phyloP scores from a whole-genome alignment of 2,329 filamentous ascomycete species.

The Ophiostoma pallidulum region DNA sequence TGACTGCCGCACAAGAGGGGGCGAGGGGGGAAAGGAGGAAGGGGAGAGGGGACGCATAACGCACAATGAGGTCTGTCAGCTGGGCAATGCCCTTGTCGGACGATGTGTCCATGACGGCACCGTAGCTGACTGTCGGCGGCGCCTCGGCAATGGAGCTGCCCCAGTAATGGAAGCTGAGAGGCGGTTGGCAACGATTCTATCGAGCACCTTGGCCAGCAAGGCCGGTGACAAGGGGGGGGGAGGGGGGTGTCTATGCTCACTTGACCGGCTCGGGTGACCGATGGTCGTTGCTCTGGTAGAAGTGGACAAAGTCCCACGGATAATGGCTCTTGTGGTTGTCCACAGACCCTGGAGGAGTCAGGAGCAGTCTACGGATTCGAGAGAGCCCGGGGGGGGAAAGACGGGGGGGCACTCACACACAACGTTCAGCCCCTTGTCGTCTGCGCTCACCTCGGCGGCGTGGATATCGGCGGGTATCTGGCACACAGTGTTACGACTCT shows the following conservation, averaged over 20 bases:
- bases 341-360: conserved; percentile 44
- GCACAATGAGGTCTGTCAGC: conserved; percentile 52
- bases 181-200: neutral
- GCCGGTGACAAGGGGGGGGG: no score
- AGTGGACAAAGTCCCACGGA: conserved; percentile 50
- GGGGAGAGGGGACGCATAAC: neutral
- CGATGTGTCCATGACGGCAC: conserved; percentile 45
- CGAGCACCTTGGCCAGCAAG: no score
- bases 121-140: conserved; percentile 52
- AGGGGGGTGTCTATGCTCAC: no score
- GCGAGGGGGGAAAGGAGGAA: no score
- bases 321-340: conserved; percentile 63
- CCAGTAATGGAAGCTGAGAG: conserved; percentile 21
- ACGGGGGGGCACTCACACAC: conserved; percentile 34
- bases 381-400: neutral
- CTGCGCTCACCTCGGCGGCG: conserved; percentile 24
- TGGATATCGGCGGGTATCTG: conserved; percentile 39
- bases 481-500: neutral
- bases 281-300: conserved; percentile 30
- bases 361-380: neutral
- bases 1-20: no score
- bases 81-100: conserved; percentile 46
- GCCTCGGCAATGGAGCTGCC: conserved; percentile 27
- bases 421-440: conserved; percentile 33
- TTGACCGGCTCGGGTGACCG: conserved; percentile 26